A percentile compares a stretch with the other conserved stretches of the same genome.
phyloP scores from a whole-genome alignment of 116 monocot species.

The Trichopus zeylanicus region DNA sequence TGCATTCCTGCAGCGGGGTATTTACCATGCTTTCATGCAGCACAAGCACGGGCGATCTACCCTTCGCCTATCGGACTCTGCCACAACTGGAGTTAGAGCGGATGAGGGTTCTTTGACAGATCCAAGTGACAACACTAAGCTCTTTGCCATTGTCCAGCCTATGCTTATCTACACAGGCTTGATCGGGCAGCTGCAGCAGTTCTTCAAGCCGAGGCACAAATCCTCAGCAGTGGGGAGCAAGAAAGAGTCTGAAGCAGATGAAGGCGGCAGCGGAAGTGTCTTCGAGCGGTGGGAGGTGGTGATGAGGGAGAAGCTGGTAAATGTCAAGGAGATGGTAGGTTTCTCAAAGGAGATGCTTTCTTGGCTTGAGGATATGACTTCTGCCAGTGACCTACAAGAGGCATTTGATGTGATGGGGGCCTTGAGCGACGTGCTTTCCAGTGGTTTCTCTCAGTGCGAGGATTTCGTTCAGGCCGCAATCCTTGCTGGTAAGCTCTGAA shows the following conservation, averaged over 20 bases:
- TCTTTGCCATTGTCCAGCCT: constrained; percentile 56
- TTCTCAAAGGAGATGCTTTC: constrained; percentile 74
- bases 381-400: constrained; percentile 60
- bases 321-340: constrained; percentile 87
- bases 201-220: constrained; percentile 52
- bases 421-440: constrained; percentile 39
- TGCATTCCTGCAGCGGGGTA: constrained; percentile 70
- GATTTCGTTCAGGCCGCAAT: constrained; percentile 84
- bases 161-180: constrained; percentile 91
- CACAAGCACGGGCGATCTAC: constrained; percentile 54
- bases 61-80: constrained; percentile 35
- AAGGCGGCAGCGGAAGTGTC: neutral
- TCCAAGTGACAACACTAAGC: constrained; percentile 23
- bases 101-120: constrained; percentile 27
- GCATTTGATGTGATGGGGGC: constrained; percentile 85
- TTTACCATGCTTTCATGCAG: constrained; percentile 89
- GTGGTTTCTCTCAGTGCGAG: constrained; percentile 57
- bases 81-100: neutral
- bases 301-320: constrained; percentile 80
- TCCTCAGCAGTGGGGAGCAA: neutral
- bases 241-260: constrained; percentile 12
- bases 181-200: constrained; percentile 84
- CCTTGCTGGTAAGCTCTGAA: constrained; percentile 32
- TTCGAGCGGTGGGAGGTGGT: constrained; percentile 71
- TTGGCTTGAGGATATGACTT: constrained; percentile 92